These are phyloP conservation scores for Podaxis pistillaris DNA, from an alignment of 768 basidiomycete genomes.

Conservation along the genomic window DNA sequence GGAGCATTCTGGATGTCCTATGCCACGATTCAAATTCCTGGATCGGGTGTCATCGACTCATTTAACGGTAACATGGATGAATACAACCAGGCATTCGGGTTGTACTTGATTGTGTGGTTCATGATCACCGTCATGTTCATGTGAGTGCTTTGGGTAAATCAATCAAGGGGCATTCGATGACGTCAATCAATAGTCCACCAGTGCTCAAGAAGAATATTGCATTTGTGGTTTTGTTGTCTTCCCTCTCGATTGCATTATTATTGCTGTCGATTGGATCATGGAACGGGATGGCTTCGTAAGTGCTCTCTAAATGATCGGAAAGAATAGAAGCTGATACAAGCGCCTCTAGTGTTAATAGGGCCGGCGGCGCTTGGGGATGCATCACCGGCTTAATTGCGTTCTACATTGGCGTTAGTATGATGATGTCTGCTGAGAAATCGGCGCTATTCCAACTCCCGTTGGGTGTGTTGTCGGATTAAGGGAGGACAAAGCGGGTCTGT, in stretches of 20 bases:
- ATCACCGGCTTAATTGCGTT: slow-evolving; percentile 42
- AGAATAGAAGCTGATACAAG: background rate
- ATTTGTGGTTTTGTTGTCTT: slow-evolving; percentile 25
- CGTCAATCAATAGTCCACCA: slow-evolving; percentile 20
- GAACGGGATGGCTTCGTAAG: slow-evolving; percentile 28
- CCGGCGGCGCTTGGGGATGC: slow-evolving; percentile 40
- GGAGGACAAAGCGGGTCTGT: background rate
- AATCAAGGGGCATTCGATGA: background rate
- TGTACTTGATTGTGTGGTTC: slow-evolving; percentile 69
- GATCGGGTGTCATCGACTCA: slow-evolving; percentile 53
- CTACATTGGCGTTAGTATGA: slow-evolving; percentile 41
- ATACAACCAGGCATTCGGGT: slow-evolving; percentile 57
- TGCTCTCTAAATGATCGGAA: background rate
- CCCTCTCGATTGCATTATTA: slow-evolving; percentile 26
- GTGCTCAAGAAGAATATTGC: slow-evolving; percentile 25
- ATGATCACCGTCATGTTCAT: slow-evolving; percentile 62
- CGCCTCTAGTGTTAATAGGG: slow-evolving; percentile 30
- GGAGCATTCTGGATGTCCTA: slow-evolving; percentile 84
- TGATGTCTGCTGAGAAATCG: slow-evolving; percentile 35
- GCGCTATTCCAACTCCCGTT: slow-evolving; percentile 36
- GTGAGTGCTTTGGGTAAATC: slow-evolving; percentile 34
- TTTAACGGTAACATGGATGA: slow-evolving; percentile 39
- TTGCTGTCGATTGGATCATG: slow-evolving; percentile 29
- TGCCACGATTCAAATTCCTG: slow-evolving; percentile 64
- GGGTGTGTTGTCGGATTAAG: slow-evolving; percentile 24